A percentile compares a stretch with the other conserved stretches of the same genome.
Conservation (phyloP, 768 basidiomycete species). For the Neoboletus brunneissimus region DNA sequence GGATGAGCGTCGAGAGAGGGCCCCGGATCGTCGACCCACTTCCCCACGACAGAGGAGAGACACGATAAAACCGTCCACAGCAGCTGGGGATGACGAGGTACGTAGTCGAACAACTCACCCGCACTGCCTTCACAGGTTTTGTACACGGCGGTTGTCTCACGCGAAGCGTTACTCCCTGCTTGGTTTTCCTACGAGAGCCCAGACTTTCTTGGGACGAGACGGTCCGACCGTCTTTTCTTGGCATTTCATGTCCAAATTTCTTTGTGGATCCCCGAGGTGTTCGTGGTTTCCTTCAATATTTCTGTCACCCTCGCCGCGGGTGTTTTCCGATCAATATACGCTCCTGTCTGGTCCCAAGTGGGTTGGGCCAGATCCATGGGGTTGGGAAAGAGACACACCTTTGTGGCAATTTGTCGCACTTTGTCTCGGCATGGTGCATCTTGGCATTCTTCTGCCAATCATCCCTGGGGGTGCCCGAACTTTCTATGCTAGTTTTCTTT, state of each 20-base stretch:
- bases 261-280: background rate
- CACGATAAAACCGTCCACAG: slow-evolving; percentile 8
- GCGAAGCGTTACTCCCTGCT: background rate
- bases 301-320: background rate
- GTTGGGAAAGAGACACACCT: background rate
- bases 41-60: slow-evolving; percentile 18
- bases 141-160: background rate
- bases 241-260: background rate
- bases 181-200: background rate
- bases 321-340: background rate
- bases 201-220: background rate
- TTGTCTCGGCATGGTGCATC: background rate
- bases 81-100: slow-evolving; percentile 11
- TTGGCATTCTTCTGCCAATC: background rate
- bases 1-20: slow-evolving; percentile 37
- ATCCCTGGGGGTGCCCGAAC: background rate
- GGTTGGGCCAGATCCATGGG: background rate
- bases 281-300: background rate
- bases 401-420: background rate
- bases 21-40: background rate
- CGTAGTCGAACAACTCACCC: background rate
- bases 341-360: background rate
- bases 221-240: background rate
- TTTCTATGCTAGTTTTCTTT: background rate
- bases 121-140: background rate